Evolutionary conservation across 768 basidiomycete genomes (phyloP).

Genomic region (Lentinula lateritia): DNA sequence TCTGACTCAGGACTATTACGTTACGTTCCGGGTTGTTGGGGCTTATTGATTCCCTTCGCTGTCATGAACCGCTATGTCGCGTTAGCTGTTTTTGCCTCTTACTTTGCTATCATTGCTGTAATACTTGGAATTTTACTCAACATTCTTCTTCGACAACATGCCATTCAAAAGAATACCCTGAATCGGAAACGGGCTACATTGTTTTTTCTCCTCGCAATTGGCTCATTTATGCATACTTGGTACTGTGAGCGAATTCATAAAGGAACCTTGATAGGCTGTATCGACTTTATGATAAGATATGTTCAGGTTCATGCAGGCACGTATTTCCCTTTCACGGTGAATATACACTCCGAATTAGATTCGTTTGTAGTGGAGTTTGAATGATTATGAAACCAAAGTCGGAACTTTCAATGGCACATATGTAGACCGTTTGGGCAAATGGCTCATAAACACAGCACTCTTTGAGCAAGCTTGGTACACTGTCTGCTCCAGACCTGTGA

Average conservation of each 20-base stretch:
- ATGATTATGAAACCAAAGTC: constrained; percentile 29
- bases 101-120: constrained; percentile 25
- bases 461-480: constrained; percentile 55
- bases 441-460: constrained; percentile 49
- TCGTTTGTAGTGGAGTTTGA: constrained; percentile 47
- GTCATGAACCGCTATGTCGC: constrained; percentile 7
- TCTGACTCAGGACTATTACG: background rate
- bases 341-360: background rate
- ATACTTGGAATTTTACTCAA: constrained; percentile 23
- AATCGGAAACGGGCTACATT: constrained; percentile 1
- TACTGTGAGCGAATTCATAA: constrained; percentile 27
- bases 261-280: background rate
- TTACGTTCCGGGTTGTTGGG: background rate
- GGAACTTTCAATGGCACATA: background rate
- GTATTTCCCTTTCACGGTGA: constrained; percentile 7
- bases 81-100: constrained; percentile 25
- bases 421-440: constrained; percentile 35
- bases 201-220: constrained; percentile 28
- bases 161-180: background rate
- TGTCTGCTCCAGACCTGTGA: constrained; percentile 37
- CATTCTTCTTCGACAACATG: constrained; percentile 7
- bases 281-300: constrained; percentile 27
- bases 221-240: constrained; percentile 42
- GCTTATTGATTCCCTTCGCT: background rate
- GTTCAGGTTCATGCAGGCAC: constrained; percentile 38